Conservation (phyloP, 306 rosid species). For the Urtica urens region DNA sequence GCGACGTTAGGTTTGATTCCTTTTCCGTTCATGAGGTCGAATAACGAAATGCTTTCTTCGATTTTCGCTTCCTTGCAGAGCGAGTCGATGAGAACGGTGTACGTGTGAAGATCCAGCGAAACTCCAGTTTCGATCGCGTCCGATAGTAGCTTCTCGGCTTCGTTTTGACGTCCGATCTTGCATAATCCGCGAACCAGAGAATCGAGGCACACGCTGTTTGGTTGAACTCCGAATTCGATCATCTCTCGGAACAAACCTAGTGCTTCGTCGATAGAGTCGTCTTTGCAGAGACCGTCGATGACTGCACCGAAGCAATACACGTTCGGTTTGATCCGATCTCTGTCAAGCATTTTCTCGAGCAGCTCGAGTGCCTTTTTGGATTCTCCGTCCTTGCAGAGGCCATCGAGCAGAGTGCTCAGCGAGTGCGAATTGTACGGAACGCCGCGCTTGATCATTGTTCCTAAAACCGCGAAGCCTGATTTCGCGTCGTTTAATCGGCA, state of each 20-base stretch:
- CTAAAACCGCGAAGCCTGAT: neutral
- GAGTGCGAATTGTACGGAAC: neutral
- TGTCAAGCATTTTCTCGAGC: neutral
- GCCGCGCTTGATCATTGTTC: neutral
- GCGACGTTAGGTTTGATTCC: neutral
- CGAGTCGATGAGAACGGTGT: neutral
- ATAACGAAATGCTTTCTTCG: neutral
- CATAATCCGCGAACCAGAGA: constrained; percentile 3
- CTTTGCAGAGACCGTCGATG: constrained; percentile 5
- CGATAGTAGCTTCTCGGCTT: neutral
- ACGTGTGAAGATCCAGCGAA: neutral
- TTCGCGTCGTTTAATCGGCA: neutral
- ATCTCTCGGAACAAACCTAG: neutral
- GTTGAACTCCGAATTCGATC: neutral
- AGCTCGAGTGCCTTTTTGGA: neutral
- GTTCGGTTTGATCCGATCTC: neutral
- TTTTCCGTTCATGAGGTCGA: neutral
- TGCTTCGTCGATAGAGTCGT: neutral
- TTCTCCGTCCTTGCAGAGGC: neutral
- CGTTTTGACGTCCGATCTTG: neutral
- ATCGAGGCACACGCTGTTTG: neutral
- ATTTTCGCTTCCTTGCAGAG: neutral
- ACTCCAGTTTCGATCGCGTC: neutral
- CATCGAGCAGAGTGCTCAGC: neutral
- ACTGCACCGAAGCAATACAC: neutral